A percentile compares a stretch with the other conserved stretches of the same genome.
These are phyloP conservation scores for Aureobasidium subglaciale DNA, from an alignment of 2,329 filamentous ascomycete genomes.

Conservation along the genomic window DNA sequence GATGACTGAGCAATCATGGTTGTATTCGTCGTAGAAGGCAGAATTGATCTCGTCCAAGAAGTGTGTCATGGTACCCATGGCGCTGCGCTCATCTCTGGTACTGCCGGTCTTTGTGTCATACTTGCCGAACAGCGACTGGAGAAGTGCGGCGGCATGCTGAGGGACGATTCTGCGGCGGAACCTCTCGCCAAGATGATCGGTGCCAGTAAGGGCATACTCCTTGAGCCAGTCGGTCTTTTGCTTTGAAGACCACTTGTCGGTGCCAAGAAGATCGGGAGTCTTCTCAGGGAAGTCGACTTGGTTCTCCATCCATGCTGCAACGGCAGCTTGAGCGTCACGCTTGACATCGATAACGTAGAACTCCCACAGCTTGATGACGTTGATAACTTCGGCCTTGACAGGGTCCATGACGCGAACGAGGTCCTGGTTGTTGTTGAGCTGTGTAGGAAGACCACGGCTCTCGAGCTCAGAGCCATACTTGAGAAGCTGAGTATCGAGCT, in stretches of 20 bases:
- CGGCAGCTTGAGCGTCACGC: conserved; percentile 58
- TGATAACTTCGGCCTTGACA: conserved; percentile 73
- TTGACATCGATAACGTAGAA: conserved; percentile 83
- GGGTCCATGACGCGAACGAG: conserved; percentile 75
- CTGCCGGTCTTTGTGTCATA: conserved; percentile 48
- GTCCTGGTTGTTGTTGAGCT: conserved; percentile 63
- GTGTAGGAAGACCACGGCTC: conserved; percentile 66
- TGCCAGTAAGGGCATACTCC: conserved; percentile 62
- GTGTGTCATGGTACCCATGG: conserved; percentile 47
- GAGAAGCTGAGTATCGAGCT: conserved; percentile 69
- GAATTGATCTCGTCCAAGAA: conserved; percentile 81
- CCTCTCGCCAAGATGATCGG: conserved; percentile 70
- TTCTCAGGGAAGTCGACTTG: conserved; percentile 49
- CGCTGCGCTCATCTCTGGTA: conserved; percentile 46
- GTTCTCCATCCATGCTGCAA: conserved; percentile 65
- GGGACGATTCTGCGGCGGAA: conserved; percentile 67
- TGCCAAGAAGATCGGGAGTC: conserved; percentile 45
- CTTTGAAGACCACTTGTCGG: conserved; percentile 49
- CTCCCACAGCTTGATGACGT: conserved; percentile 78
- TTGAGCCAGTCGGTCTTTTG: conserved; percentile 59
- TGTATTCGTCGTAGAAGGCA: conserved; percentile 85
- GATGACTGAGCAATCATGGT: conserved; percentile 72
- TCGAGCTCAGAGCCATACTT: conserved; percentile 56
- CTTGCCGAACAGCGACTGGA: conserved; percentile 62
- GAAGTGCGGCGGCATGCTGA: conserved; percentile 59